phyloP scores from a whole-genome alignment of 352 stramenopile genomes.

The Thalassiosira livingstoniorum region DNA sequence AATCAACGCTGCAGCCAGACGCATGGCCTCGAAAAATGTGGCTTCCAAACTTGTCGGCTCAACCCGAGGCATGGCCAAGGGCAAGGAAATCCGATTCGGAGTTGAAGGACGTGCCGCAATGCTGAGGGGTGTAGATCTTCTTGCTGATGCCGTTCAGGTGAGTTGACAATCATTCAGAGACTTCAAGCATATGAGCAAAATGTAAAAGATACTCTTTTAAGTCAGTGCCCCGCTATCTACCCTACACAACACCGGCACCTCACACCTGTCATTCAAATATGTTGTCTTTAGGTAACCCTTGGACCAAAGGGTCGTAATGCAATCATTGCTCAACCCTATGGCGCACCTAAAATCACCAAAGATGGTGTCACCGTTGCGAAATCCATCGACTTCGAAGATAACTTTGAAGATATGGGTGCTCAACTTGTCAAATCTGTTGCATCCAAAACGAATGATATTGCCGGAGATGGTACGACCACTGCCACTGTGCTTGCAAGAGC shows the following conservation, averaged over 20 bases:
- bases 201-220: too few species aligned
- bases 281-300: slow-evolving; percentile 96
- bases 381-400: slow-evolving; percentile 97
- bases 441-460: slow-evolving; percentile 99
- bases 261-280: too few species aligned
- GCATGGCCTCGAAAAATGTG: slow-evolving; percentile 23
- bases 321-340: slow-evolving; percentile 98
- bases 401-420: slow-evolving; percentile 90
- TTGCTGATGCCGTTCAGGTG: slow-evolving; percentile 98
- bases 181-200: slow-evolving; percentile 8
- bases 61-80: slow-evolving; percentile 63
- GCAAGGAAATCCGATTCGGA: slow-evolving; percentile 99
- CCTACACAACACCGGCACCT: too few species aligned
- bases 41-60: slow-evolving; percentile 43
- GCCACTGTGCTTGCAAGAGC: slow-evolving; percentile 98
- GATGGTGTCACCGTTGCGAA: slow-evolving; percentile 98
- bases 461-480: slow-evolving; percentile 99
- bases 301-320: slow-evolving; percentile 99
- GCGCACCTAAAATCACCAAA: slow-evolving; percentile 97
- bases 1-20: not conserved
- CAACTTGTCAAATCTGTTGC: slow-evolving; percentile 89
- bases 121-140: slow-evolving; percentile 97
- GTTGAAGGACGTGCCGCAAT: slow-evolving; percentile 97
- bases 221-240: too few species aligned
- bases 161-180: slow-evolving; percentile 21